Base-by-base conservation (phyloP, 2,329 filamentous ascomycete species). In the Microdochium paspali region DNA sequence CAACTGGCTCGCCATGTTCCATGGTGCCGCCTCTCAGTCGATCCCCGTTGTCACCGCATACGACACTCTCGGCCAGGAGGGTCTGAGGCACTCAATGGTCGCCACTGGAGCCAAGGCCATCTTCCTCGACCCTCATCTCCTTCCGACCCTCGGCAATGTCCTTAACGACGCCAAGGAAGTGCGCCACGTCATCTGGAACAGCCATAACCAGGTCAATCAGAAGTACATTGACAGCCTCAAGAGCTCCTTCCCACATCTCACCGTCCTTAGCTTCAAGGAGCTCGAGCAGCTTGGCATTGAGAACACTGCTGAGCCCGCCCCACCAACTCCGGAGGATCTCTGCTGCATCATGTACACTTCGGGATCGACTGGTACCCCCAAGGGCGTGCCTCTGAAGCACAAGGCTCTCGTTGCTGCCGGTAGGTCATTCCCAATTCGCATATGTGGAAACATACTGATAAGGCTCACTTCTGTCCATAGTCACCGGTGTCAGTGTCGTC, bases 11-110 rank as follows among this genome's bases (percentile, higher is more conserved):
- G 64, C 69, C 53, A 66, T 67, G 56, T 71, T 73, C 20, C 74
- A 78, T 59, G 73, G 66, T 46, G 71, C 73, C 46, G 68, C 77
- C 44, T 87, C 87, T 18, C 88, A 94, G 67, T 88, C 84, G 35
- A 79, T 93, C 68, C 80, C 87, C 47, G 84, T 89, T 53, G 85
- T 89, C 44, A 90, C 85, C 25, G 84, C 84, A 32, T 88, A 88
- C 63, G 84, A 88, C 63, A 87, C 84, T 7, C 77, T 88, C 26
- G 84, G 84, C 28, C 82, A 87, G 61, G 81, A 85, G 51, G 84
- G 84, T 26, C 66, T 88, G 51, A 79, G 77, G 61, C 83, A 87
- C 67, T 87, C 84, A 3, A 73, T 88, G 61, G 71, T 79, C 30
- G 82, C 85, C 59, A 87, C 84, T n/a, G 71, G 77, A 50, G 81